Evolutionary conservation across 352 stramenopile genomes (phyloP).

Genomic region (Globisporangium paddicum): DNA sequence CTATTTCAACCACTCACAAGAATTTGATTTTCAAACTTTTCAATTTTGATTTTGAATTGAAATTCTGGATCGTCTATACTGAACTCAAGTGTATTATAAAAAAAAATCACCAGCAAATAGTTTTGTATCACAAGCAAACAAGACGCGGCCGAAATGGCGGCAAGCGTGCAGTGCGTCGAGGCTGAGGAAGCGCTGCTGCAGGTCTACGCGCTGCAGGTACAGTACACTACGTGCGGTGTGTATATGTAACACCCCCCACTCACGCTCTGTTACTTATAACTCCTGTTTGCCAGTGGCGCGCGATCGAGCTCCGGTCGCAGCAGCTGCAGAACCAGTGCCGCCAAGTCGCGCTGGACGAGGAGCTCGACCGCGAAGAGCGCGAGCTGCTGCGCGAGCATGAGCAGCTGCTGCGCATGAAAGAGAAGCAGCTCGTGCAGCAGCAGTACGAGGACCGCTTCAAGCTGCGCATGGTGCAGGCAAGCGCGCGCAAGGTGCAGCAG

Average conservation of each 20-base stretch:
- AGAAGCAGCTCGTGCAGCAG: slow-evolving; percentile 18
- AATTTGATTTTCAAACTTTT: no score
- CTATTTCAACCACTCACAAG: no score
- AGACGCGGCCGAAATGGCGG: slow-evolving; percentile 20
- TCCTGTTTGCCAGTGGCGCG: slow-evolving; percentile 35
- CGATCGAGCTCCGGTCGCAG: slow-evolving; percentile 50
- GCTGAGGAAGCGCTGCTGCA: slow-evolving; percentile 58
- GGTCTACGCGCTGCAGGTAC: slow-evolving; percentile 55
- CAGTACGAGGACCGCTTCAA: slow-evolving; percentile 13
- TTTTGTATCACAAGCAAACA: slow-evolving; percentile 2
- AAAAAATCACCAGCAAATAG: no score
- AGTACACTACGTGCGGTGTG: slow-evolving; percentile 14
- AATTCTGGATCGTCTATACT: no score
- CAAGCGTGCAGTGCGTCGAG: slow-evolving; percentile 11
- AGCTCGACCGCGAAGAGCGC: slow-evolving; percentile 49
- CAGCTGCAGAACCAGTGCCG: slow-evolving; percentile 55
- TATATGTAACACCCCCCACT: background rate
- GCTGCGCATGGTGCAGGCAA: slow-evolving; percentile 5
- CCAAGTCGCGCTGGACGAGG: slow-evolving; percentile 39
- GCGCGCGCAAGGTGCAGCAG: slow-evolving; percentile 15
- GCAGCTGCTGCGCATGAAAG: slow-evolving; percentile 18
- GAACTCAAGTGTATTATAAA: no score
- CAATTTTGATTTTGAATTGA: no score
- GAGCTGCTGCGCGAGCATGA: slow-evolving; percentile 36
- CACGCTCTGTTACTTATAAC: background rate